Evolutionary conservation across 208 protist species (phyloP).

Genomic region (Trichomonas gallinae): DNA sequence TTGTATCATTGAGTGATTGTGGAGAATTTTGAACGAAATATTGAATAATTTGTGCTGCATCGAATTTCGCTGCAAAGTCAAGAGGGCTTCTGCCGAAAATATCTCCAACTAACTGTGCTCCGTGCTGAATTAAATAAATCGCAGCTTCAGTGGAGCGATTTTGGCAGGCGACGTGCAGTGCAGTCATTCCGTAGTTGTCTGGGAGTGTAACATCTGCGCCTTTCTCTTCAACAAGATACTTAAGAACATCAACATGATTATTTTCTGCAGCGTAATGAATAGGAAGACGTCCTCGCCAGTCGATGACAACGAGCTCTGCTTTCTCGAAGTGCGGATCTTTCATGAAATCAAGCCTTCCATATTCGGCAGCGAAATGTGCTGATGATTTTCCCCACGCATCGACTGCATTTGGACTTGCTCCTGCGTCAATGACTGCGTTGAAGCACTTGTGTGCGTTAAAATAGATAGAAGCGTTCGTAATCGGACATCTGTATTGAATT

Average conservation of each 20-base stretch:
- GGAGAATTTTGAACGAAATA: not conserved
- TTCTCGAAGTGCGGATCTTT: not conserved
- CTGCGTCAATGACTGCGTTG: not conserved
- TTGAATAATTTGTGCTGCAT: not conserved
- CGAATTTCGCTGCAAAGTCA: not conserved
- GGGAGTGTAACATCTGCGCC: not conserved
- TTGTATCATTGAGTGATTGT: not conserved
- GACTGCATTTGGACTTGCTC: not conserved
- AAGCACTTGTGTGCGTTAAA: not conserved
- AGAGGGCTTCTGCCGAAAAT: not conserved
- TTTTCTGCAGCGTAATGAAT: constrained; percentile 1
- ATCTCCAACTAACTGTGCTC: not conserved
- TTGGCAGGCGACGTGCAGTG: not conserved
- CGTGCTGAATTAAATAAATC: not conserved
- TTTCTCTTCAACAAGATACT: not conserved
- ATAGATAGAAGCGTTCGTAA: not conserved
- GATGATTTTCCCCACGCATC: not conserved
- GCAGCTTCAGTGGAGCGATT: not conserved
- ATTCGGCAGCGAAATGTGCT: not conserved
- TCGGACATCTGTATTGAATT: not conserved
- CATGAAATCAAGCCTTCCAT: not conserved
- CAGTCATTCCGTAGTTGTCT: constrained; percentile 13
- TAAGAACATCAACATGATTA: not conserved
- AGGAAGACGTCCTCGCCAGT: not conserved
- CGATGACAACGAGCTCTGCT: not conserved